These are phyloP conservation scores for Verticillium isaacii DNA, from an alignment of 2,329 filamentous ascomycete species.

Conservation along the genomic window DNA sequence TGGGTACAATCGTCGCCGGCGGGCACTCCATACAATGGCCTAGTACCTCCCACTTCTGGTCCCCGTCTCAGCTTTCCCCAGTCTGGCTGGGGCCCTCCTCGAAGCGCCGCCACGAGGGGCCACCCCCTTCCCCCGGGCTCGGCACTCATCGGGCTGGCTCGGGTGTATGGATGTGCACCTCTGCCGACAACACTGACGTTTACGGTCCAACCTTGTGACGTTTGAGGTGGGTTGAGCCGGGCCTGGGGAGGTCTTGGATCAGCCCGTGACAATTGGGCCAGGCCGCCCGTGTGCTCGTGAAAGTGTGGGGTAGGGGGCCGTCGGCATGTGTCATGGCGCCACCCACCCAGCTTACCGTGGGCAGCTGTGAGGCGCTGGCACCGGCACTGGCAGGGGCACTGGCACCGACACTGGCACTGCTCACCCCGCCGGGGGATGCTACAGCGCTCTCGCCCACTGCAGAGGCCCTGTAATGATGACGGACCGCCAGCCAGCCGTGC, in stretches of 20 bases:
- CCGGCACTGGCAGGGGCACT: too few species aligned
- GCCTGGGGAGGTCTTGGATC: neutral
- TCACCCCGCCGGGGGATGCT: neutral
- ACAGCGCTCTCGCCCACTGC: neutral
- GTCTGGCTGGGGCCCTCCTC: neutral
- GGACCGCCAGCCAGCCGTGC: neutral
- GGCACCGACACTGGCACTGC: too few species aligned
- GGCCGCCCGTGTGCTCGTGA: slow-evolving; percentile 17
- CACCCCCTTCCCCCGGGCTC: slow-evolving; percentile 11
- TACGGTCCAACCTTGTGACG: neutral
- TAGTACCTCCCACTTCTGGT: neutral
- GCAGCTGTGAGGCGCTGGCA: too few species aligned
- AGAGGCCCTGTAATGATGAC: neutral
- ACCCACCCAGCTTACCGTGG: too few species aligned
- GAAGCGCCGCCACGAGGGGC: neutral
- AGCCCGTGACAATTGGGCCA: slow-evolving; percentile 1
- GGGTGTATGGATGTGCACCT: slow-evolving; percentile 22
- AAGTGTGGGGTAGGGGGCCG: slow-evolving; percentile 20
- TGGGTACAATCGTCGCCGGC: slow-evolving; percentile 2
- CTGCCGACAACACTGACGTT: slow-evolving; percentile 1
- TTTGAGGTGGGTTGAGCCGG: neutral
- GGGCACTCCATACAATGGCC: neutral
- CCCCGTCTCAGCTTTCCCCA: neutral
- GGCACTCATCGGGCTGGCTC: slow-evolving; percentile 29
- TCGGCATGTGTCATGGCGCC: neutral